Evolutionary conservation across 352 stramenopile genomes (phyloP).

Genomic region (Phytophthora uliginosa): DNA sequence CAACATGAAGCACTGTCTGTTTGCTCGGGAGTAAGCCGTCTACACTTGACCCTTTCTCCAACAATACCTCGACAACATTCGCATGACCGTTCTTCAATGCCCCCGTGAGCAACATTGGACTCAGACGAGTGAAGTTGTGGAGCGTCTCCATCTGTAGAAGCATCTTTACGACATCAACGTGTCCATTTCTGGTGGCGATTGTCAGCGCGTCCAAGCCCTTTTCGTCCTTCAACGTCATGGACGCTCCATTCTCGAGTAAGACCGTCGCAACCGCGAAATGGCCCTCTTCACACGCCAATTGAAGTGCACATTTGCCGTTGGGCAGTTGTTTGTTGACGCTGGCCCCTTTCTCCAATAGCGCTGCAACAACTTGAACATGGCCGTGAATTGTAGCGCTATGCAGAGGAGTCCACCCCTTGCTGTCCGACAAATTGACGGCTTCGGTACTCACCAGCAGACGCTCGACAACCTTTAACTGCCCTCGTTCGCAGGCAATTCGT

Average conservation of each 20-base stretch:
- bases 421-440: background rate
- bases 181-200: background rate
- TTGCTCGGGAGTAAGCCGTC: background rate
- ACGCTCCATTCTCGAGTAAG: background rate
- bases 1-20: background rate
- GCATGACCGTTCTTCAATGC: background rate
- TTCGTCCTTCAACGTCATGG: background rate
- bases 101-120: background rate
- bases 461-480: background rate
- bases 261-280: background rate
- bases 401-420: slow-evolving; percentile 1
- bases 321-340: background rate
- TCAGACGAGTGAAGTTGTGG: background rate
- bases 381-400: background rate
- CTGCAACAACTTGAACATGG: background rate
- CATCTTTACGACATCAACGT: background rate
- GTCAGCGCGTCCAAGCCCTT: background rate
- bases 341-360: background rate
- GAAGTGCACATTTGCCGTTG: background rate
- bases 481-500: background rate
- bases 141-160: background rate
- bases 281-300: background rate
- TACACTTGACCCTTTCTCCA: background rate
- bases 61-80: background rate
- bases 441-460: background rate